Conservation (phyloP, 106 monocot genomes). For the Acanthochlamys bracteata region DNA sequence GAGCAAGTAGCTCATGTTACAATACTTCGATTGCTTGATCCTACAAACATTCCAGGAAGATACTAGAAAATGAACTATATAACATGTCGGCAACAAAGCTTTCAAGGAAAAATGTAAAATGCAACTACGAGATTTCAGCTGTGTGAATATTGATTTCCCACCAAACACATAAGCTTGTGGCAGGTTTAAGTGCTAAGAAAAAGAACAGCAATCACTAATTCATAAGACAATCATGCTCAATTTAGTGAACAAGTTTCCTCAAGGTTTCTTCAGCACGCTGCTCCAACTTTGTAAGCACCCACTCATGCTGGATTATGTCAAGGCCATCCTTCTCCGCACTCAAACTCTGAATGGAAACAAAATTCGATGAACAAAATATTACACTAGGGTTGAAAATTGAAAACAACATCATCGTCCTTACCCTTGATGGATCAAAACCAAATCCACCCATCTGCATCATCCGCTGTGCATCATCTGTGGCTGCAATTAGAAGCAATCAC, state of each 20-base stretch:
- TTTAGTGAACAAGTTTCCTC: constrained; percentile 33
- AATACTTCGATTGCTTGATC: no score
- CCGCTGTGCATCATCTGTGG: constrained; percentile 84
- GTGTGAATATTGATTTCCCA: no score
- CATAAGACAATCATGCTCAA: neutral
- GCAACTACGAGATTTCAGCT: no score
- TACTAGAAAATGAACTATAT: no score
- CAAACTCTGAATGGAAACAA: constrained; percentile 34
- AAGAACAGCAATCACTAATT: no score
- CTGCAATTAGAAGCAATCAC: constrained; percentile 30
- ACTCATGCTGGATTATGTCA: constrained; percentile 70
- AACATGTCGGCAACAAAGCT: no score
- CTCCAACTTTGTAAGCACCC: constrained; percentile 57
- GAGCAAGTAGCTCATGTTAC: no score
- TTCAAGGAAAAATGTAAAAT: no score
- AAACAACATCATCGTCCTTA: constrained; percentile 4
- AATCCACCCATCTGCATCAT: constrained; percentile 99
- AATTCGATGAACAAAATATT: neutral
- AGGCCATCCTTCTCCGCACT: constrained; percentile 61
- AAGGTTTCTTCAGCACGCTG: constrained; percentile 42
- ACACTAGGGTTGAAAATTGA: neutral
- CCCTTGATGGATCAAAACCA: constrained; percentile 81
- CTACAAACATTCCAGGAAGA: no score
- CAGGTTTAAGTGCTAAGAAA: no score
- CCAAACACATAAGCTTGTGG: no score